phyloP scores from a whole-genome alignment of 1,284 basidiomycete genomes.

The Ceratobasidium sp. region DNA sequence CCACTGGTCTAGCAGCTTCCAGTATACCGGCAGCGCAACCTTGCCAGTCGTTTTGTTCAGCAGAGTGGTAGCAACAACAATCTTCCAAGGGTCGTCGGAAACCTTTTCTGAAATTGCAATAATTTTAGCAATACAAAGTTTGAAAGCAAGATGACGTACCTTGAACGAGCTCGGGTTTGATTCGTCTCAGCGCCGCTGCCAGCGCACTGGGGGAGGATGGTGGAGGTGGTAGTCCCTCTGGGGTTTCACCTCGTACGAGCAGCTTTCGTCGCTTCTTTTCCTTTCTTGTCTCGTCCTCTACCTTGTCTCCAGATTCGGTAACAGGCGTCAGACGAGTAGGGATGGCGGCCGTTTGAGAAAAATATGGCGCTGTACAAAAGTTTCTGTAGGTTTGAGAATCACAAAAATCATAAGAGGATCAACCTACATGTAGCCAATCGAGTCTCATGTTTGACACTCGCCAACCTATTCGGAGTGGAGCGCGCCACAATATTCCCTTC shows the following conservation, averaged over 20 bases:
- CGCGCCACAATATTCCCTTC: neutral
- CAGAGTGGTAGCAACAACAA: constrained; percentile 67
- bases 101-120: constrained; percentile 60
- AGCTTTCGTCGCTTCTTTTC: constrained; percentile 17
- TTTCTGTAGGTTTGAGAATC: neutral
- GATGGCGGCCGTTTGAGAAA: neutral
- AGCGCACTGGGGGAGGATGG: constrained; percentile 28
- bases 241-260: constrained; percentile 4
- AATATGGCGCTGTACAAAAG: constrained; percentile 31
- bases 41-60: constrained; percentile 70
- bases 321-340: neutral
- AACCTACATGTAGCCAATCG: constrained; percentile 22
- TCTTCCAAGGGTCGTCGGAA: constrained; percentile 67
- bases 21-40: constrained; percentile 68
- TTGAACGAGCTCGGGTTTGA: constrained; percentile 32
- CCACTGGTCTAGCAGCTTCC: constrained; percentile 66
- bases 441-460: neutral
- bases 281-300: neutral
- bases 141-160: constrained; percentile 1
- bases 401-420: neutral
- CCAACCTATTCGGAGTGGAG: neutral
- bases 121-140: neutral
- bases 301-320: neutral
- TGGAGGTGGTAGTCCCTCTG: constrained; percentile 2
- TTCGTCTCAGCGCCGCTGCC: constrained; percentile 2